Evolutionary conservation across 371 early-diverging fungal species (phyloP).

Genomic region (Scutellospora calospora): DNA sequence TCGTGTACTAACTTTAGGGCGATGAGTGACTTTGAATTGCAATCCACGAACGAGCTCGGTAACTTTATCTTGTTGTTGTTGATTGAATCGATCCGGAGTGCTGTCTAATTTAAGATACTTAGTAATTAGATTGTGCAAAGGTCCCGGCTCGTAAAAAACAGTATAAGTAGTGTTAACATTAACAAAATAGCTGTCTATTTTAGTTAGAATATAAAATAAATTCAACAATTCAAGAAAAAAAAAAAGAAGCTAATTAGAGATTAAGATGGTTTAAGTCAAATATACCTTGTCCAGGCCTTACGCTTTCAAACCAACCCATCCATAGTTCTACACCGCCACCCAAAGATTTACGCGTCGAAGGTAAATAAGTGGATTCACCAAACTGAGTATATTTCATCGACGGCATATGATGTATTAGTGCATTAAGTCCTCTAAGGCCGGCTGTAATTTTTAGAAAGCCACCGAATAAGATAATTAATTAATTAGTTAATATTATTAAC

Average conservation of each 20-base stretch:
- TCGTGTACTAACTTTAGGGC: slow-evolving; percentile 22
- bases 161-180: slow-evolving; percentile 78
- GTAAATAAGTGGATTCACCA: slow-evolving; percentile 85
- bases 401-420: slow-evolving; percentile 80
- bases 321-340: slow-evolving; percentile 86
- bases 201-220: neutral
- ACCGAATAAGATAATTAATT: neutral
- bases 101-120: slow-evolving; percentile 52
- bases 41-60: slow-evolving; percentile 55
- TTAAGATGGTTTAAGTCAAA: neutral
- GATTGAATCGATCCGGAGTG: slow-evolving; percentile 54
- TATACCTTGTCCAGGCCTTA: slow-evolving; percentile 62
- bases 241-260: neutral
- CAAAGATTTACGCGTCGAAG: slow-evolving; percentile 61
- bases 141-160: slow-evolving; percentile 69
- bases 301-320: slow-evolving; percentile 84
- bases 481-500: neutral
- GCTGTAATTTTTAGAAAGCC: neutral
- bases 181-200: slow-evolving; percentile 56
- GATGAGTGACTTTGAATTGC: slow-evolving; percentile 27
- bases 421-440: slow-evolving; percentile 79
- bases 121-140: slow-evolving; percentile 51
- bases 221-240: neutral
- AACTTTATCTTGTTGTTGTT: slow-evolving; percentile 55
- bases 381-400: slow-evolving; percentile 71